These are phyloP conservation scores for Poterioochromonas sp. DNA, from an alignment of 352 stramenopile genomes.

Conservation along the genomic window DNA sequence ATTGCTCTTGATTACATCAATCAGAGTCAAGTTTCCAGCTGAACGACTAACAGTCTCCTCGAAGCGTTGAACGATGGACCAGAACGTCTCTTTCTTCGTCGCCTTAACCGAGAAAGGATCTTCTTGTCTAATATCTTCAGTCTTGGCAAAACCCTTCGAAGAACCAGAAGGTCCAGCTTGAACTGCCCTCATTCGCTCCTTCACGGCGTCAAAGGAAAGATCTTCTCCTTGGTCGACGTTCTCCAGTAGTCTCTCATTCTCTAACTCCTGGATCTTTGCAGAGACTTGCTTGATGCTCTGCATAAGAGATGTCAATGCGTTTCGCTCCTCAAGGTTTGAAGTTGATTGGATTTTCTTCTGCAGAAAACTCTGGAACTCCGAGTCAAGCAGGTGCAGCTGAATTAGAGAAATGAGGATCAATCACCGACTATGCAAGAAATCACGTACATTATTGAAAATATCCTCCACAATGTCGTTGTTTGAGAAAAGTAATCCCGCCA, in stretches of 20 bases:
- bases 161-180: neutral
- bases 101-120: neutral
- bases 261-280: neutral
- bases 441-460: neutral
- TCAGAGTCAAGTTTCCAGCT: neutral
- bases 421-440: neutral
- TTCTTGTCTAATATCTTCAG: neutral
- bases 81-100: neutral
- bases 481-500: slow-evolving; percentile 19
- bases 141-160: neutral
- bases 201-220: neutral
- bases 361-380: neutral
- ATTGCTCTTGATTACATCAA: neutral
- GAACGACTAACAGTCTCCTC: neutral
- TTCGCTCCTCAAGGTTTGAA: neutral
- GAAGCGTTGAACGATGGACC: neutral
- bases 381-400: neutral
- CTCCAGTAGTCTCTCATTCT: neutral
- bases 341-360: neutral
- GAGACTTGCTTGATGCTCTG: neutral
- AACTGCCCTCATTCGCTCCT: neutral
- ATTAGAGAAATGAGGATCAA: neutral
- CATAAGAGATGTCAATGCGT: neutral
- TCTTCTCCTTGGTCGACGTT: neutral
- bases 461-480: neutral